A percentile compares a stretch with the other conserved stretches of the same genome.
phyloP scores from a whole-genome alignment of 345 rosid genomes.

The Eucalyptus viminalis region DNA sequence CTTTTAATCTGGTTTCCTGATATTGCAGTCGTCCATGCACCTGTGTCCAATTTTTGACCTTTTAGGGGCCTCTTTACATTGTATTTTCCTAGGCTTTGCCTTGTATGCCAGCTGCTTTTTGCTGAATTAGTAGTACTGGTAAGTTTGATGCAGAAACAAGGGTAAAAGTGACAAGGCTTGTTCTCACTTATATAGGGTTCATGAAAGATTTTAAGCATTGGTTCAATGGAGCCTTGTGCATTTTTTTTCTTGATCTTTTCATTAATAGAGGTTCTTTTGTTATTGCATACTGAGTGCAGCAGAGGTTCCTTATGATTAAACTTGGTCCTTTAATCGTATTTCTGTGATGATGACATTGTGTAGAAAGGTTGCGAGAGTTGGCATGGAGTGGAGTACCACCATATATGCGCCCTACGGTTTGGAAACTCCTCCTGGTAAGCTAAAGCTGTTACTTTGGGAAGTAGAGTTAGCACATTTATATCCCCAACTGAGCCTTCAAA shows the following conservation, averaged over 20 bases:
- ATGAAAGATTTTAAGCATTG: not conserved
- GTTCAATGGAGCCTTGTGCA: not conserved
- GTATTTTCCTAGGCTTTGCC: not conserved
- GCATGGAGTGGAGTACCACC: conserved; percentile 99
- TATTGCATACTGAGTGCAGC: not conserved
- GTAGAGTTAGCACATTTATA: not conserved
- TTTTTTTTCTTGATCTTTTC: not conserved
- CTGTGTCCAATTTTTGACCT: not conserved
- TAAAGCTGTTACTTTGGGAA: not conserved
- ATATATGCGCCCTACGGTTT: conserved; percentile 77
- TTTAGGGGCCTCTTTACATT: not conserved
- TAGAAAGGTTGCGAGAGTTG: conserved; percentile 82
- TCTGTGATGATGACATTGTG: not conserved
- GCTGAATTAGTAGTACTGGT: not conserved
- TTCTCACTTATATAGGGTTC: not conserved
- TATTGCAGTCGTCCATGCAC: not conserved
- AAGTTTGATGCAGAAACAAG: not conserved
- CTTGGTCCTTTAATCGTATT: not conserved
- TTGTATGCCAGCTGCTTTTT: not conserved
- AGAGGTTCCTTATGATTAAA: not conserved
- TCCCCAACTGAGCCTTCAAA: not conserved
- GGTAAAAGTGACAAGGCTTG: not conserved
- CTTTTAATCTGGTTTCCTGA: not conserved
- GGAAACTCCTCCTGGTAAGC: conserved; percentile 97
- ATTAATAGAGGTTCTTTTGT: not conserved